phyloP scores from a whole-genome alignment of 805 yeast genomes.

The Wickerhamiella sergipiensis region DNA sequence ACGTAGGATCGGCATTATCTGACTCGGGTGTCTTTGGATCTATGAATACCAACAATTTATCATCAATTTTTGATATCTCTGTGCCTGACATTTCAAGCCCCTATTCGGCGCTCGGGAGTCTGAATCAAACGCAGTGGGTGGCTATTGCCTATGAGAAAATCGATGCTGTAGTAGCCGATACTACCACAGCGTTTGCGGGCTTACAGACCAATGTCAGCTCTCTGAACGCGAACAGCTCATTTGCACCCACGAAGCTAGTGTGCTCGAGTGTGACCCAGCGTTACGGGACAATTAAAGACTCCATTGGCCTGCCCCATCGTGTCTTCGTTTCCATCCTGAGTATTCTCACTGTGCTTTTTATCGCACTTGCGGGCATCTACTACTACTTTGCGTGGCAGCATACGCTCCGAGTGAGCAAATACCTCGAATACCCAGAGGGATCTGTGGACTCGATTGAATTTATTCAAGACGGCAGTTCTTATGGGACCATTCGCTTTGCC shows the following conservation, averaged over 20 bases:
- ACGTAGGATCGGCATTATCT: background rate
- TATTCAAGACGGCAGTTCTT: background rate
- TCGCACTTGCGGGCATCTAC: background rate
- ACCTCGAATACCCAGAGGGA: background rate
- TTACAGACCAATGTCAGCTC: background rate
- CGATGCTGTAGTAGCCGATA: background rate
- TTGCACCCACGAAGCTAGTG: background rate
- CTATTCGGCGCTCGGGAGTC: background rate
- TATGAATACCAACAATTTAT: background rate
- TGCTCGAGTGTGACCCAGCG: background rate
- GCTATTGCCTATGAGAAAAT: background rate
- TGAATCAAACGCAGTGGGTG: background rate
- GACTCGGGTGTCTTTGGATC: background rate
- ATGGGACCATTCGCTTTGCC: background rate
- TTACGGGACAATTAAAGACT: background rate
- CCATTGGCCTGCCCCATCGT: background rate
- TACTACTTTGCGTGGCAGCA: background rate
- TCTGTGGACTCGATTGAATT: background rate
- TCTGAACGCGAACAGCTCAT: background rate
- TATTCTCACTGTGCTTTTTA: background rate
- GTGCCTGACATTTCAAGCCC: background rate
- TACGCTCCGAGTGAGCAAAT: background rate
- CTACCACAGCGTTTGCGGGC: background rate
- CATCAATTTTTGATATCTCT: background rate
- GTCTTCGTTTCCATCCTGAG: background rate